Conservation (phyloP, 2,329 filamentous ascomycete genomes). For the Colletotrichum neosansevieriae region DNA sequence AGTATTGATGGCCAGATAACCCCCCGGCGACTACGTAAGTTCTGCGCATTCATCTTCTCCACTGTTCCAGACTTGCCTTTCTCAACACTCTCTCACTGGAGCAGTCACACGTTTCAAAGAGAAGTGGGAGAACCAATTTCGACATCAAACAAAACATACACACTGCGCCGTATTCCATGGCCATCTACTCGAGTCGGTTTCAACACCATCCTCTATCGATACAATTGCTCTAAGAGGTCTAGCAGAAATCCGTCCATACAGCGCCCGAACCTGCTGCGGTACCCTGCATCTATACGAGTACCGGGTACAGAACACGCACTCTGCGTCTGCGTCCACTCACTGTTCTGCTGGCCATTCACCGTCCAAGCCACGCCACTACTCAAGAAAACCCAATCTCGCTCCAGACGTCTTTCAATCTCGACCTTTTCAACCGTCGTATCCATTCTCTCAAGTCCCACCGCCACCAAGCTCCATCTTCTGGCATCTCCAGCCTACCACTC, state of each 20-base stretch:
- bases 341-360: constrained; percentile 6
- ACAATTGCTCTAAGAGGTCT: constrained; percentile 5
- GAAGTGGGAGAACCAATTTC: neutral
- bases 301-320: constrained; percentile 15
- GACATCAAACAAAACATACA: neutral
- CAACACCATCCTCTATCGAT: constrained; percentile 16
- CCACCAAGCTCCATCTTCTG: constrained; percentile 13
- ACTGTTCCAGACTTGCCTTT: constrained; percentile 1
- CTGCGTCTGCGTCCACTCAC: constrained; percentile 1
- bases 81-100: constrained; percentile 10
- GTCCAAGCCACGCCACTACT: constrained; percentile 29
- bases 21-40: neutral
- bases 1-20: constrained; percentile 3
- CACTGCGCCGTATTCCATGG: constrained; percentile 17
- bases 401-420: constrained; percentile 17
- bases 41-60: constrained; percentile 29
- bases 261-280: constrained; percentile 29
- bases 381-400: constrained; percentile 27
- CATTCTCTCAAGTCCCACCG: constrained; percentile 24
- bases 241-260: constrained; percentile 21
- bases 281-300: constrained; percentile 36
- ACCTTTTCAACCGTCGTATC: constrained; percentile 11
- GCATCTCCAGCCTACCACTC: constrained; percentile 6
- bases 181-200: constrained; percentile 5
- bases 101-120: neutral